Evolutionary conservation across 805 yeast species (phyloP).

Genomic region (Candida arabinofermentans): DNA sequence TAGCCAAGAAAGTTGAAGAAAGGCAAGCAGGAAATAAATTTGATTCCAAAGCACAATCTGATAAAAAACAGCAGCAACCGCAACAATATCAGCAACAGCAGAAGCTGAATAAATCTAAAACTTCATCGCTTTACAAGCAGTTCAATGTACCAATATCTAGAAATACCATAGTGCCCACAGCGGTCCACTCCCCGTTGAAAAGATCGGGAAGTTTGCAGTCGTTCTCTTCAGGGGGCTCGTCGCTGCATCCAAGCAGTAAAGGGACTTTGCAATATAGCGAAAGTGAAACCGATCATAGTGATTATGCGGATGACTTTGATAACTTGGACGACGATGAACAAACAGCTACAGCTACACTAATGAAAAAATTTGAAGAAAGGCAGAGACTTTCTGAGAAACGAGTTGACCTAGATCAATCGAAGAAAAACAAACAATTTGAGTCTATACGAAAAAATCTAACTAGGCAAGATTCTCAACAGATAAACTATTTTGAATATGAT

Average conservation of each 20-base stretch:
- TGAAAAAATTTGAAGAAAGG: slow-evolving; percentile 14
- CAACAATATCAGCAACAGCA: not conserved
- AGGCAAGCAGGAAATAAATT: not conserved
- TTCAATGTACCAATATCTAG: slow-evolving; percentile 12
- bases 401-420: slow-evolving; percentile 10
- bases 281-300: slow-evolving; percentile 31
- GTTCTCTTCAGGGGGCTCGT: slow-evolving; percentile 22
- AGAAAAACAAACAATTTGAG: slow-evolving; percentile 7
- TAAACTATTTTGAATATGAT: slow-evolving; percentile 19
- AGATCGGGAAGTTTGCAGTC: slow-evolving; percentile 23
- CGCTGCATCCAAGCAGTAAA: slow-evolving; percentile 11
- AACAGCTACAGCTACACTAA: slow-evolving; percentile 2
- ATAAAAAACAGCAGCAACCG: not conserved
- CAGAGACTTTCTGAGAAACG: slow-evolving; percentile 15
- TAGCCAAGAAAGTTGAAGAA: slow-evolving; percentile 7
- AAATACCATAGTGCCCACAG: slow-evolving; percentile 10
- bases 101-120: not conserved
- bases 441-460: slow-evolving; percentile 8
- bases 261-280: slow-evolving; percentile 20
- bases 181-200: slow-evolving; percentile 2
- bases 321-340: slow-evolving; percentile 14
- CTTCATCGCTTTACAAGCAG: not conserved
- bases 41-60: not conserved
- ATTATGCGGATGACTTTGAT: slow-evolving; percentile 28
- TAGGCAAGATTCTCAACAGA: slow-evolving; percentile 1